These are phyloP conservation scores for Cytospora piceae DNA, from an alignment of 2,329 filamentous ascomycete species.

Conservation along the genomic window DNA sequence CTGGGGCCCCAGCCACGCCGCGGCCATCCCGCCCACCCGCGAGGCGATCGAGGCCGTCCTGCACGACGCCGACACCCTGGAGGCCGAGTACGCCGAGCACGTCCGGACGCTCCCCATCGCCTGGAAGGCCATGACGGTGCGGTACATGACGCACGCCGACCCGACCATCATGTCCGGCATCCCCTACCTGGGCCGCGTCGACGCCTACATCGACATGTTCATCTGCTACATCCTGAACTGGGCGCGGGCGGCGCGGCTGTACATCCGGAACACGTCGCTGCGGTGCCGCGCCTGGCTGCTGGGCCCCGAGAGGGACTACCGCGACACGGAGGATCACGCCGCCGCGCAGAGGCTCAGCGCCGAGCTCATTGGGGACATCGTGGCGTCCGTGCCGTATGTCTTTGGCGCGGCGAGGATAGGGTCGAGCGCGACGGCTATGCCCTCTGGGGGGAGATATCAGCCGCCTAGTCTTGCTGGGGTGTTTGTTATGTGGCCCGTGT, in stretches of 20 bases:
- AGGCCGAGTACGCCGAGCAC: constrained; percentile 28
- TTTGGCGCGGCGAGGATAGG: constrained; percentile 19
- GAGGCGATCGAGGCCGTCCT: constrained; percentile 16
- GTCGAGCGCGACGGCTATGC: not conserved
- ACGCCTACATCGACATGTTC: constrained; percentile 31
- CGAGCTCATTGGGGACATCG: constrained; percentile 20
- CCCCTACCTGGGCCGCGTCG: constrained; percentile 21
- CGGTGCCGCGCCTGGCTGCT: constrained; percentile 29
- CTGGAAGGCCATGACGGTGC: constrained; percentile 28
- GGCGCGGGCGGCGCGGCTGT: constrained; percentile 27
- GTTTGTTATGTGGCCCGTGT: constrained; percentile 30
- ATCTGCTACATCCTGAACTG: constrained; percentile 30
- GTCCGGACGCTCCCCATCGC: constrained; percentile 17
- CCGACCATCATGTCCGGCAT: constrained; percentile 26
- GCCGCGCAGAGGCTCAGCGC: constrained; percentile 5
- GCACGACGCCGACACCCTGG: constrained; percentile 25
- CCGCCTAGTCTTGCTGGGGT: constrained; percentile 26
- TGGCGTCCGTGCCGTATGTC: constrained; percentile 28
- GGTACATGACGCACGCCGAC: constrained; percentile 17
- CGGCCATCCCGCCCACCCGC: not conserved
- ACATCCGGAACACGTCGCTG: constrained; percentile 26
- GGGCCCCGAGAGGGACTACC: constrained; percentile 24
- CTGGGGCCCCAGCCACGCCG: constrained; percentile 22
- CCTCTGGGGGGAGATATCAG: not conserved
- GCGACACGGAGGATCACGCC: constrained; percentile 21